phyloP scores from a whole-genome alignment of 2,329 filamentous ascomycete genomes.

The Pseudogymnoascus sp. region DNA sequence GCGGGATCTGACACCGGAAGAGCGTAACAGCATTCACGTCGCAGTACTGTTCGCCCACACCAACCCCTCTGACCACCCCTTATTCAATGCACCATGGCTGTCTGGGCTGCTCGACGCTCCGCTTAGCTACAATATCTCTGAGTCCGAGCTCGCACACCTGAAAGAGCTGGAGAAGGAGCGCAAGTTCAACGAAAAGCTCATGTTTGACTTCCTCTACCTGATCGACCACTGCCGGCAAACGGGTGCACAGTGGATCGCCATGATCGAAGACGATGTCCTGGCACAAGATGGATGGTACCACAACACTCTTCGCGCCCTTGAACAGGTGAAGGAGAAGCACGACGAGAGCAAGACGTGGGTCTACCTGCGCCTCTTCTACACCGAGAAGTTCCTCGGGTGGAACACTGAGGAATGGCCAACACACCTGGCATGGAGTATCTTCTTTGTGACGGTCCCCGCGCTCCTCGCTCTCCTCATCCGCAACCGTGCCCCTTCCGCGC shows the following conservation, averaged over 20 bases:
- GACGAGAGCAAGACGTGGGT: conserved; percentile 18
- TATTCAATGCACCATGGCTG: conserved; percentile 30
- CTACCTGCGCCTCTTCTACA: conserved; percentile 35
- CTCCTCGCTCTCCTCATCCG: not conserved
- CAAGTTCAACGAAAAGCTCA: conserved; percentile 26
- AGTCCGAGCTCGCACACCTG: not conserved
- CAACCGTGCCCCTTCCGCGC: not conserved
- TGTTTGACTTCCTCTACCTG: conserved; percentile 30
- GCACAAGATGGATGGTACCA: conserved; percentile 31
- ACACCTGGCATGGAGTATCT: conserved; percentile 21
- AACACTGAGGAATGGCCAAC: conserved; percentile 31
- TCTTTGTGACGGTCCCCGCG: not conserved
- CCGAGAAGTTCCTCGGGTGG: conserved; percentile 34
- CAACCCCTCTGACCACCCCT: conserved; percentile 27
- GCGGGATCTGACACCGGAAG: conserved; percentile 27
- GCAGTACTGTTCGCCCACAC: conserved; percentile 32
- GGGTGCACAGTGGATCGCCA: conserved; percentile 30
- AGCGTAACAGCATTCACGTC: conserved; percentile 30
- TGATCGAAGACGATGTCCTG: conserved; percentile 34
- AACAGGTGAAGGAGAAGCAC: conserved; percentile 24
- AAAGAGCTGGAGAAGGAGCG: conserved; percentile 15
- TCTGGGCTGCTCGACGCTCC: conserved; percentile 30
- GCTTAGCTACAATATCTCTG: conserved; percentile 25
- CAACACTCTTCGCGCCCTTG: conserved; percentile 26
- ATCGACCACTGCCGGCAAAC: conserved; percentile 26